Conservation (phyloP, 2,329 filamentous ascomycete species). For the Chrysosporium queenslandicum region DNA sequence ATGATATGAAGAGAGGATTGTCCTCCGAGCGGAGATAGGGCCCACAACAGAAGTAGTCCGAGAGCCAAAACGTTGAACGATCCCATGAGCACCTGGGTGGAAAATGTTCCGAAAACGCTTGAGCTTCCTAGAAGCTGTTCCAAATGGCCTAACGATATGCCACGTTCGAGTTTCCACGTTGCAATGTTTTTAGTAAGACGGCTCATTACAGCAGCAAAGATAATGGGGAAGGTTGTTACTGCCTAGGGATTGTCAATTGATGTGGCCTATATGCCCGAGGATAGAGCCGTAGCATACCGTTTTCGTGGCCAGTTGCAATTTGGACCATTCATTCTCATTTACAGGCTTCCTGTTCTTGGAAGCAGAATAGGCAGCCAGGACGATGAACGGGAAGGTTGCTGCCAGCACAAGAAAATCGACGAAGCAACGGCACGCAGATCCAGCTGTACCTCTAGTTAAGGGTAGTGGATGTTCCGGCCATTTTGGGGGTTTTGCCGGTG, state of each 20-base stretch:
- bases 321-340: background rate
- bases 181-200: slow-evolving; percentile 6
- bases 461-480: no score
- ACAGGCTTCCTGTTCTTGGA: background rate
- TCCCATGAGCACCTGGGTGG: slow-evolving; percentile 7
- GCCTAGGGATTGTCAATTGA: background rate
- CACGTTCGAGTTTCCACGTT: slow-evolving; percentile 5
- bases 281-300: no score
- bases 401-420: background rate
- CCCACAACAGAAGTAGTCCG: slow-evolving; percentile 9
- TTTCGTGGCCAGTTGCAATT: background rate
- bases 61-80: slow-evolving; percentile 13
- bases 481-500: no score
- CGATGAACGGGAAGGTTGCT: background rate
- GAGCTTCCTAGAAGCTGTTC: slow-evolving; percentile 9
- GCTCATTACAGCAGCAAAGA: slow-evolving; percentile 12
- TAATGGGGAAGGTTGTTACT: slow-evolving; percentile 9
- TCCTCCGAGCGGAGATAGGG: slow-evolving; percentile 2
- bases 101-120: slow-evolving; percentile 5
- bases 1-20: slow-evolving; percentile 11
- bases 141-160: slow-evolving; percentile 6
- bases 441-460: no score
- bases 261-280: no score
- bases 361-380: background rate
- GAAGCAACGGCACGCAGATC: no score